Evolutionary conservation across 495 filamentous ascomycete genomes (phyloP).

Genomic region (Elaphomyces granulatus): DNA sequence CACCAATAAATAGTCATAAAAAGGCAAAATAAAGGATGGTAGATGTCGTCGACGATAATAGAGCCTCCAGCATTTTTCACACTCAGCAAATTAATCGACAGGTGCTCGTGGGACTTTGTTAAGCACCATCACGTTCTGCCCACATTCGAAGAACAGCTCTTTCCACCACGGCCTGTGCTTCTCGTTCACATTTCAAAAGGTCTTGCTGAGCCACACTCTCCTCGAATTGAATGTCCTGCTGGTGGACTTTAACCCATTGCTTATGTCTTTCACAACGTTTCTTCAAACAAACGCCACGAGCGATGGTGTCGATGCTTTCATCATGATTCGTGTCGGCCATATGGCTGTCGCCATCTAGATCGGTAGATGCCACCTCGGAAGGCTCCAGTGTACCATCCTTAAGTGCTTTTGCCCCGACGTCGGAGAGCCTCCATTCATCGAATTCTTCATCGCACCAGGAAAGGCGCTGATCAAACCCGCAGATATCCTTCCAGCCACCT

Average conservation of each 20-base stretch:
- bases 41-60: too few species aligned
- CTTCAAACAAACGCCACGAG: slow-evolving; percentile 36
- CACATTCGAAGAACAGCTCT: slow-evolving; percentile 33
- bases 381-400: slow-evolving; percentile 22
- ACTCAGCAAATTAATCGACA: too few species aligned
- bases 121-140: slow-evolving; percentile 21
- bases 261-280: slow-evolving; percentile 39
- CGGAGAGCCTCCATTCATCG: slow-evolving; percentile 35
- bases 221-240: slow-evolving; percentile 36
- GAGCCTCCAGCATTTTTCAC: too few species aligned
- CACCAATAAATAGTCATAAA: too few species aligned
- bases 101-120: too few species aligned
- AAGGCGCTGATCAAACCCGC: slow-evolving; percentile 49
- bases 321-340: slow-evolving; percentile 1
- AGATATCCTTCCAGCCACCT: slow-evolving; percentile 47
- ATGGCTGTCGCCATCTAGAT: slow-evolving; percentile 25
- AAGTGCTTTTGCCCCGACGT: slow-evolving; percentile 27
- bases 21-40: too few species aligned
- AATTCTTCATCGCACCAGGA: slow-evolving; percentile 50
- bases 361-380: slow-evolving; percentile 7
- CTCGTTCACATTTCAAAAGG: slow-evolving; percentile 28
- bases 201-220: slow-evolving; percentile 26
- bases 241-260: slow-evolving; percentile 37
- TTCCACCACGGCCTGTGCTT: slow-evolving; percentile 33
- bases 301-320: slow-evolving; percentile 16